Evolutionary conservation across 768 basidiomycete species (phyloP), one percentile per base, ranked within the genome.

Genomic region (Russula foetens): DNA sequence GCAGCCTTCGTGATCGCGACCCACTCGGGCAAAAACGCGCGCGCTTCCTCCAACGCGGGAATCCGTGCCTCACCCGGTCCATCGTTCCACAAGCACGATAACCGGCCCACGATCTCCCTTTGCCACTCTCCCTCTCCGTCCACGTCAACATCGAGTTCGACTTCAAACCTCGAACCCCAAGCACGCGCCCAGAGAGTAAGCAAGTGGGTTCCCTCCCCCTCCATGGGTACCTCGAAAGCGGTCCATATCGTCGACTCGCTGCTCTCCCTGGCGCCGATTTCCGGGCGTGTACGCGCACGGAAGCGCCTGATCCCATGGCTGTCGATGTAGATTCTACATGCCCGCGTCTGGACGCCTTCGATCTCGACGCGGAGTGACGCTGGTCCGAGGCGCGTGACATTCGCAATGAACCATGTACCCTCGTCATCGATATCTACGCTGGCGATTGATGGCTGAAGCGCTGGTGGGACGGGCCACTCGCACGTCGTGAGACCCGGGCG

Each of bases 311-410:
- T 58, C 6, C 24, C 17, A 7, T 56, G 74, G 44, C 73, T 73
- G 59, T 79, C 80, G 63, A 90, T 84, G 54, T 81, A 76, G 24
- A 91, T 64, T 52, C 79, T 70, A 68, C 90, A 90, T 19, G 76
- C 76, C 24, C 86, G 81, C 12, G 86, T 85, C 68, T 88, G 84
- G 45, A 69, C 71, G 12, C 84, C 87, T 48, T 72, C 70, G 12
- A 90, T 69, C 3, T 67, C 68, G 59, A 89, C 74, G 28, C 71
- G 71, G n/a, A 81, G 84, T 1, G 76, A 73, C 24, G 76, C 72
- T 0, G 69, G 53, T n/a, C 76, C 76, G 2, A 75, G 73, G 14
- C 82, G 75, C 44, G 67, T 69, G 7, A 77, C 67, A 8, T 71
- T 72, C 21, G 77, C 73, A 23, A 73, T 70, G 44, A 90, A 67